Evolutionary conservation across 169 alveolate species (phyloP).

Genomic region (Eimeria sp.): DNA sequence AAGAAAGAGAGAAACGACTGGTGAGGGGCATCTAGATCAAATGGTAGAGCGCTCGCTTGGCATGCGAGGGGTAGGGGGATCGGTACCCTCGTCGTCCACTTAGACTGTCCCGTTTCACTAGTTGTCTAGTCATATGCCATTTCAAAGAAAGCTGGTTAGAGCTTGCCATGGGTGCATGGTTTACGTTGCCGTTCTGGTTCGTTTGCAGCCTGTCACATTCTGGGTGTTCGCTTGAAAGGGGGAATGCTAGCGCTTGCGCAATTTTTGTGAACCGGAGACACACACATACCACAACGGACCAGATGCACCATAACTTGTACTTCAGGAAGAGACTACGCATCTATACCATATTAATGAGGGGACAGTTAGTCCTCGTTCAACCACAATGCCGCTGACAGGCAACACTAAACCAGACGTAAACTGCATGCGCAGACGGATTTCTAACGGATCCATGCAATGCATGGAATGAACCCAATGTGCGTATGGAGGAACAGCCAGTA

Average conservation of each 20-base stretch:
- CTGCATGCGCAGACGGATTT: not conserved
- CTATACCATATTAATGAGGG: too few relatives aligned
- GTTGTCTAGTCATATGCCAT: not conserved
- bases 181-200: not conserved
- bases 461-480: not conserved
- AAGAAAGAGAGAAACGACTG: not conserved
- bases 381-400: not conserved
- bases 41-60: slow-evolving; percentile 99
- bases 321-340: too few relatives aligned
- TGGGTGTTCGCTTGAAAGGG: not conserved
- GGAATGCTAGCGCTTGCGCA: not conserved
- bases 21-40: slow-evolving; percentile 96
- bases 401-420: not conserved
- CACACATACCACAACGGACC: not conserved
- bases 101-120: not conserved
- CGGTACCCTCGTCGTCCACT: slow-evolving; percentile 96
- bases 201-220: not conserved
- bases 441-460: not conserved
- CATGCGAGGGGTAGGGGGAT: slow-evolving; percentile 99
- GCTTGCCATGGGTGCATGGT: not conserved
- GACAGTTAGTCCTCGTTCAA: too few relatives aligned
- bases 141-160: not conserved
- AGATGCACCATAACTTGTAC: not conserved
- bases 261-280: not conserved
- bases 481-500: not conserved